phyloP scores from a whole-genome alignment of 108 stramenopile species.

The Nitzschia sp. region DNA sequence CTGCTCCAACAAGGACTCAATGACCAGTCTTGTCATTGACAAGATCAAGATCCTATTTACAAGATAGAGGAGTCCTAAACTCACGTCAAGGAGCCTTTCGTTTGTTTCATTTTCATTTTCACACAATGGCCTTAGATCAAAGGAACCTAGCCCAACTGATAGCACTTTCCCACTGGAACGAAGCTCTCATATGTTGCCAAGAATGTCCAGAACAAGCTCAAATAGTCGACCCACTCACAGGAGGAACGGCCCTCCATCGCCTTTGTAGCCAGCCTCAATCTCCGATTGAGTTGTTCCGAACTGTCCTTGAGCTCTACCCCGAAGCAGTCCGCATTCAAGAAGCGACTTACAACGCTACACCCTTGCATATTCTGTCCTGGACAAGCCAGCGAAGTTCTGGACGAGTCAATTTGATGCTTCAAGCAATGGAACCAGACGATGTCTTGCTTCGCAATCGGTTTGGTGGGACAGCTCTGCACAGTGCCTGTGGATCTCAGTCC shows the following conservation, averaged over 20 bases:
- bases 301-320: slow-evolving; percentile 25
- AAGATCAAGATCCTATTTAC: too few relatives aligned
- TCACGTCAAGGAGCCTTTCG: too few relatives aligned
- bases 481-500: slow-evolving; percentile 42
- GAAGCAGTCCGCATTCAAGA: slow-evolving; percentile 37
- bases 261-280: slow-evolving; percentile 18
- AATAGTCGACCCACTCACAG: slow-evolving; percentile 22
- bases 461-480: slow-evolving; percentile 48
- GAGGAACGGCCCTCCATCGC: slow-evolving; percentile 36
- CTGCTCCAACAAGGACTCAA: too few relatives aligned
- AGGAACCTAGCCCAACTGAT: slow-evolving; percentile 15
- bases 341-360: slow-evolving; percentile 34
- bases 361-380: slow-evolving; percentile 41
- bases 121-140: background rate
- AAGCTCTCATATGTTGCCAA: slow-evolving; percentile 11
- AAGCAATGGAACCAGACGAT: slow-evolving; percentile 32
- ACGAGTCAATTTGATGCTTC: slow-evolving; percentile 31
- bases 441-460: slow-evolving; percentile 35
- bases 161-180: slow-evolving; percentile 33
- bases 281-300: slow-evolving; percentile 29
- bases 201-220: slow-evolving; percentile 21
- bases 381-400: slow-evolving; percentile 25
- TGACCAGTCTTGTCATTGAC: too few relatives aligned
- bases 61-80: too few relatives aligned
- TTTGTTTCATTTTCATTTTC: too few relatives aligned